Conservation (phyloP, 768 basidiomycete species). For the Sporobolomyces phaffii region DNA sequence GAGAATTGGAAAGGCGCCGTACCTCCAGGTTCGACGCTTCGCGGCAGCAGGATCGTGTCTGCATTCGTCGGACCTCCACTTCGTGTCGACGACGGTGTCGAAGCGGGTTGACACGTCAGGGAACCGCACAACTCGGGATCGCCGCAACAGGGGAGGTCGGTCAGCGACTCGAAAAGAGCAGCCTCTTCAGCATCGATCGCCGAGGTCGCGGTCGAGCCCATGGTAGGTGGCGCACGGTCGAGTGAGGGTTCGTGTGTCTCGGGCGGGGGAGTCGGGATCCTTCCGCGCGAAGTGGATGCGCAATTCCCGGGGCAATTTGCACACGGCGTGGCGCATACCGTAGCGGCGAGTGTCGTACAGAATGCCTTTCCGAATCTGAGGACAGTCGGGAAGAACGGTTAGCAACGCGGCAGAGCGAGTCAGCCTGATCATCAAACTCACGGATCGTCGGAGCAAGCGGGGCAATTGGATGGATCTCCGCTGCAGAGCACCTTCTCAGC, state of each 20-base stretch:
- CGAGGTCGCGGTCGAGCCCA: neutral
- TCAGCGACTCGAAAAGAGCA: conserved; percentile 28
- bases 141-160: conserved; percentile 37
- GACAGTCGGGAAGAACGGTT: neutral
- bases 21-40: conserved; percentile 13
- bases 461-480: conserved; percentile 78
- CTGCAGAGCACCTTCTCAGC: conserved; percentile 55
- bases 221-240: neutral
- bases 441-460: conserved; percentile 74
- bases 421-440: no score
- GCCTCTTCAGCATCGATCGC: conserved; percentile 20
- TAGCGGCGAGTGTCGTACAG: conserved; percentile 63
- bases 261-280: conserved; percentile 25
- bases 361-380: conserved; percentile 71
- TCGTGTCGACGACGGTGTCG: conserved; percentile 19
- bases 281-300: conserved; percentile 35
- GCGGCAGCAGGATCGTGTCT: conserved; percentile 3
- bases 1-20: neutral
- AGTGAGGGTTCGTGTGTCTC: neutral
- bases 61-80: conserved; percentile 1
- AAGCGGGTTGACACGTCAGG: conserved; percentile 35
- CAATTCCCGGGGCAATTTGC: conserved; percentile 53
- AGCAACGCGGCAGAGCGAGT: no score
- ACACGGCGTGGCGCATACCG: conserved; percentile 57
- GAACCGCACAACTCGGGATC: conserved; percentile 34